phyloP scores from a whole-genome alignment of 176 grass and related monocot genomes.

The Phoenix roebelenii region DNA sequence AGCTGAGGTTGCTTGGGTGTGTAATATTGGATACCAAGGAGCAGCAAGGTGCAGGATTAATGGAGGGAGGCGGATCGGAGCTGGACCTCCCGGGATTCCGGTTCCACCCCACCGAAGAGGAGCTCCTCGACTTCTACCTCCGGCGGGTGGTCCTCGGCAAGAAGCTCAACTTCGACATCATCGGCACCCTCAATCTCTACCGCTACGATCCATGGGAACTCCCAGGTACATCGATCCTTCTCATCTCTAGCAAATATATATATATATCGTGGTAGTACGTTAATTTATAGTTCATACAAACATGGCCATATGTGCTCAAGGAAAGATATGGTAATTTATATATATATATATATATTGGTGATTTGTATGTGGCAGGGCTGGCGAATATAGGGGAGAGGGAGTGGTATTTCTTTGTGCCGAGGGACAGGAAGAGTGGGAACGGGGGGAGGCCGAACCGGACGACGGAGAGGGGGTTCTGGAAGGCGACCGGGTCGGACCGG shows the following conservation, averaged over 20 bases:
- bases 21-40: no score
- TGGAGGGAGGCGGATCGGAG: slow-evolving; percentile 6
- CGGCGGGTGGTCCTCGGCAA: slow-evolving; percentile 33
- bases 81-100: slow-evolving; percentile 74
- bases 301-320: no score
- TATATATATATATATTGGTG: no score
- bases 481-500: slow-evolving; percentile 78
- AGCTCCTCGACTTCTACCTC: slow-evolving; percentile 86
- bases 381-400: slow-evolving; percentile 88
- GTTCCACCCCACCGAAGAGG: slow-evolving; percentile 88
- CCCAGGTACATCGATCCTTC: slow-evolving; percentile 27
- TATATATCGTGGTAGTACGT: no score
- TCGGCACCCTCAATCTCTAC: slow-evolving; percentile 71
- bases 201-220: slow-evolving; percentile 80
- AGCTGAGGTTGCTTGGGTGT: no score
- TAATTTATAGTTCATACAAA: no score
- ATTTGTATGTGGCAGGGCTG: slow-evolving; percentile 18
- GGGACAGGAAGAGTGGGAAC: slow-evolving; percentile 42
- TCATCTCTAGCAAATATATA: no score
- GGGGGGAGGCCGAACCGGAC: slow-evolving; percentile 80
- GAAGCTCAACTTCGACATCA: slow-evolving; percentile 79
- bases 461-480: slow-evolving; percentile 83
- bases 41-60: no score
- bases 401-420: slow-evolving; percentile 94
- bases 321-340: no score